phyloP scores from a whole-genome alignment of 805 yeast species.

The Lachancea mirantina region DNA sequence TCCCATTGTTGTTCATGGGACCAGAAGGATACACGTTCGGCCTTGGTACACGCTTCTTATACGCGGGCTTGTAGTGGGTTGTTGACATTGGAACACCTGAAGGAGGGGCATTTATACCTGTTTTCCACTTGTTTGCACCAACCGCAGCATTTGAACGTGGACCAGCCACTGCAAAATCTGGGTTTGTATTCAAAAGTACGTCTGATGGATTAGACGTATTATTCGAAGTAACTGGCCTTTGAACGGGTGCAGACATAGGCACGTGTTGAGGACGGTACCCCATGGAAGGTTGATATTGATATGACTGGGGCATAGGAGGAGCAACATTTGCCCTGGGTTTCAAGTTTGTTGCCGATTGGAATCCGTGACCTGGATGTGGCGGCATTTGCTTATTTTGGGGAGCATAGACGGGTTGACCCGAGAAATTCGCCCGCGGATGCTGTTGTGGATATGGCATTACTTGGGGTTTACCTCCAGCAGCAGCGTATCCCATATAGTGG shows the following conservation, averaged over 20 bases:
- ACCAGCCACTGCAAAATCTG: conserved; percentile 35
- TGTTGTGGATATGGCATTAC: too few relatives aligned
- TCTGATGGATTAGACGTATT: conserved; percentile 32
- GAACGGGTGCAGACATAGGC: conserved; percentile 9
- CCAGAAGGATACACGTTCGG: conserved; percentile 36
- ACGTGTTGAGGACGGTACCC: conserved; percentile 12
- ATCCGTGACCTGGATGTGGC: conserved; percentile 14
- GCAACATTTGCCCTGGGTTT: conserved; percentile 16
- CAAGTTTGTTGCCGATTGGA: conserved; percentile 8
- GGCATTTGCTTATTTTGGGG: conserved; percentile 9
- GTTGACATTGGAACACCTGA: conserved; percentile 11
- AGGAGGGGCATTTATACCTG: conserved; percentile 8
- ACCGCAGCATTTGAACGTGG: conserved; percentile 11
- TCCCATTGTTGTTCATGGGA: too few relatives aligned
- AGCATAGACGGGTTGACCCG: too few relatives aligned
- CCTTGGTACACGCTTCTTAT: conserved; percentile 31
- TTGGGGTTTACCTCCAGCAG: conserved; percentile 2
- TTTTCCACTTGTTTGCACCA: conserved; percentile 7
- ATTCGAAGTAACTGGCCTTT: background rate
- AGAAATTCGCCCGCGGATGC: too few relatives aligned
- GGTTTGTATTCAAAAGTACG: conserved; percentile 39
- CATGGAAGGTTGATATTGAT: conserved; percentile 1
- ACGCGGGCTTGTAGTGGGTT: conserved; percentile 34
- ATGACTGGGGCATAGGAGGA: background rate
- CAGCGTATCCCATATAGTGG: conserved; percentile 31